These are phyloP conservation scores for Lasiosphaeriaceae sp. DNA, from an alignment of 495 filamentous ascomycete species.

Conservation along the genomic window DNA sequence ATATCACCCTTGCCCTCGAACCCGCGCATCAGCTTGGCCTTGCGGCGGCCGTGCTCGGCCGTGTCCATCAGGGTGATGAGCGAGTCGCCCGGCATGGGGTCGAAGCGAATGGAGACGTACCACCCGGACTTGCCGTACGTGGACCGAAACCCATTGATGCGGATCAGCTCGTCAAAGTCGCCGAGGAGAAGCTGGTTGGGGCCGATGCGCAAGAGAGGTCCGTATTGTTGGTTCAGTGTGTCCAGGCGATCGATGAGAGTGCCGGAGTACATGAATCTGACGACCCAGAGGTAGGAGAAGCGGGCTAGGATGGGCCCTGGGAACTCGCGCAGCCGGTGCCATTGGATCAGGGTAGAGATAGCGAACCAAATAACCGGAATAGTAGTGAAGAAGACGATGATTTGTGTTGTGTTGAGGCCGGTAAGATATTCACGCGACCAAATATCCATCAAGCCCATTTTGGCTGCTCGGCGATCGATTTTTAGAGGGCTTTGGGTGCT, in stretches of 20 bases:
- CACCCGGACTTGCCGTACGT: constrained; percentile 6
- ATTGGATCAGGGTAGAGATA: too few species aligned
- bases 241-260: background rate
- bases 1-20: constrained; percentile 45
- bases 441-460: too few species aligned
- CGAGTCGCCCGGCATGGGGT: background rate
- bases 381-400: too few species aligned
- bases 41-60: constrained; percentile 27
- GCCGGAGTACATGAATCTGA: constrained; percentile 5
- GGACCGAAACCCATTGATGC: constrained; percentile 23
- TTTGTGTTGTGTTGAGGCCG: too few species aligned
- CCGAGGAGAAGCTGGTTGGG: constrained; percentile 29
- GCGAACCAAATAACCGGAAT: too few species aligned
- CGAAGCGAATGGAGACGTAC: constrained; percentile 2
- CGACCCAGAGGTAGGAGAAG: constrained; percentile 22
- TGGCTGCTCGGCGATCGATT: too few species aligned
- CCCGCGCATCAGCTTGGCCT: constrained; percentile 29
- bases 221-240: constrained; percentile 35
- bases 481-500: too few species aligned
- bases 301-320: constrained; percentile 18
- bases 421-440: too few species aligned
- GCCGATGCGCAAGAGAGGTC: constrained; percentile 39
- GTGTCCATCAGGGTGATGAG: constrained; percentile 34
- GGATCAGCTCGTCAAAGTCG: constrained; percentile 25
- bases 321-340: constrained; percentile 20